Evolutionary conservation across 192 early-diverging fungal species (phyloP).

Genomic region (Coemansia sp.): DNA sequence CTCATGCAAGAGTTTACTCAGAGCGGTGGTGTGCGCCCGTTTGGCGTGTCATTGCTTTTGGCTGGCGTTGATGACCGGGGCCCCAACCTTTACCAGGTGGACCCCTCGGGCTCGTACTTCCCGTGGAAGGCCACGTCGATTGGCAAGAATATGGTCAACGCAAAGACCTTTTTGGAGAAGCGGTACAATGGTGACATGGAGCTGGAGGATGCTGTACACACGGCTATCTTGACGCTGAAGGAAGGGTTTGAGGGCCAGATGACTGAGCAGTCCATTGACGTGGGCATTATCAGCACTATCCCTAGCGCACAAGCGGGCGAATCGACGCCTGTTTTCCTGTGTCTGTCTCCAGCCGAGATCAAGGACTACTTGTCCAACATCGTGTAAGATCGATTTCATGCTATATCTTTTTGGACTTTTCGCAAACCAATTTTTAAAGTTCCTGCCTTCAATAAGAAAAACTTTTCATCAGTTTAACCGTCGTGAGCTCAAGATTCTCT

Average conservation of each 20-base stretch:
- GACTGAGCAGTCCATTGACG: constrained; percentile 95
- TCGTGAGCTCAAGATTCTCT: not conserved
- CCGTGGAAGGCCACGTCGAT: constrained; percentile 99
- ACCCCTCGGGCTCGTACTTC: constrained; percentile 98
- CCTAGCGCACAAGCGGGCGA: constrained; percentile 57
- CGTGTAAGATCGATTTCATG: constrained; percentile 15
- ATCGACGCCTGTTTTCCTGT: constrained; percentile 78
- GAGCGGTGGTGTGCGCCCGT: constrained; percentile 98
- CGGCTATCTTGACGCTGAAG: constrained; percentile 98
- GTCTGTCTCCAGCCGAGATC: constrained; percentile 81
- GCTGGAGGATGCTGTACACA: constrained; percentile 98
- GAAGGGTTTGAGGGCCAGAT: constrained; percentile 99
- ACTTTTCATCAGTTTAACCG: not conserved
- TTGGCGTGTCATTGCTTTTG: constrained; percentile 97
- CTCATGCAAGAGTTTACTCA: constrained; percentile 99
- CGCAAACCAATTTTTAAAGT: not conserved
- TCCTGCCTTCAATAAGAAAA: not conserved
- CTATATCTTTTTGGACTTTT: not conserved
- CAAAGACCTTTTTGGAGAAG: constrained; percentile 99
- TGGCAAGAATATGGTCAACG: constrained; percentile 99
- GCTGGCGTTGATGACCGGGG: constrained; percentile 94
- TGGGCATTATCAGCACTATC: constrained; percentile 79
- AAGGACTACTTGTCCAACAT: constrained; percentile 99
- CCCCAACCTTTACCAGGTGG: constrained; percentile 96
- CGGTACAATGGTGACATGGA: constrained; percentile 91